Base-by-base conservation (phyloP, 116 monocot genomes). In the Posidonia oceanica region DNA sequence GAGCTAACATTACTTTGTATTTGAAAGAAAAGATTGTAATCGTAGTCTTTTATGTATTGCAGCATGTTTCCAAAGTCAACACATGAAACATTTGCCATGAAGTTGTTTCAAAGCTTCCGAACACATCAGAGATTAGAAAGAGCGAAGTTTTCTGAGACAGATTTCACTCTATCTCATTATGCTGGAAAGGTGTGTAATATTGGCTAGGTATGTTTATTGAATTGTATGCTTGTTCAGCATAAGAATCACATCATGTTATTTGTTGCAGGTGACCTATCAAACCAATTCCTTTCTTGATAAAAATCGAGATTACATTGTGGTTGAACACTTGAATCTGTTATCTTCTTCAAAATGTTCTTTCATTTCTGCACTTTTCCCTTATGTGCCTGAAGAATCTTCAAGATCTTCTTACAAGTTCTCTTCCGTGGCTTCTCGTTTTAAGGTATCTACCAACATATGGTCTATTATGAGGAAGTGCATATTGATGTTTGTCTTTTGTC, bases 11-110 rank as follows among this genome's bases (percentile, higher is more conserved):
- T 29, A 65, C 55, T 73, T 52, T 36, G 6, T 7, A 11, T 3
- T 66, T 51, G 60, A 4, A 68, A 52, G 38, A n/a, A 61, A 14
- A 12, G 55, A 7, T 8, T 36, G 58, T 52, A 15, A 4, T 74
- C 3, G 16, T 65, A 67, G 20, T 29, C 22, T 40, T 57, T 72
- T 36, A 42, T 79, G 41, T 59, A 72, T 71, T 71, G 56, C 82
- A 96, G 96, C 68, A 88, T 96, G 96, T 90, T 96, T 80, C 89
- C 91, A 51, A 91, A 85, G 77, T 87, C 96, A 68, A 96, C 96
- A 48, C 81, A 88, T 77, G 87, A 81, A 74, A 83, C 91, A 18
- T 91, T 96, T 74, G 70, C 82, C 1, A 89, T 80, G 20, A 96
- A 91, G 74, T 77, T 96, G 71, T 96, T 91, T 71, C 91, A 82